A percentile compares a stretch with the other conserved stretches of the same genome.
Conservation (phyloP, 305 asterid genomes). For the Petunia hybrid region DNA sequence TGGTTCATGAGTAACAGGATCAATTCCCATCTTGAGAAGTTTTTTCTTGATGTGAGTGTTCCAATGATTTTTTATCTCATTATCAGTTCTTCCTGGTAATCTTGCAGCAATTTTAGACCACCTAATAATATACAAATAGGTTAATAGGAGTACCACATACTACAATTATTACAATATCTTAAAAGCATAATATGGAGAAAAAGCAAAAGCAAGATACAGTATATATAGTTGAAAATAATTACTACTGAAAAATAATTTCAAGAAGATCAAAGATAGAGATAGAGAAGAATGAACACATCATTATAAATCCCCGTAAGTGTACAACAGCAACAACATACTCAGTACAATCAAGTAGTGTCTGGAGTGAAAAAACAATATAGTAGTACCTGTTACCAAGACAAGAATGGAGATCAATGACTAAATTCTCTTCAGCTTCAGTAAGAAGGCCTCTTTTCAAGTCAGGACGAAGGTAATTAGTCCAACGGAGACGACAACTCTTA, state of each 20-base stretch:
- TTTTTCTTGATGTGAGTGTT: constrained; percentile 91
- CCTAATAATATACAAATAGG: constrained; percentile 38
- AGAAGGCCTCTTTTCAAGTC: constrained; percentile 94
- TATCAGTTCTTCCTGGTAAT: constrained; percentile 90
- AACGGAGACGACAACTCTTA: constrained; percentile 91
- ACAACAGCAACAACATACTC: background rate
- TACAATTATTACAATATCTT: background rate
- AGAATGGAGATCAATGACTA: constrained; percentile 90
- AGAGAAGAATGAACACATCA: no score
- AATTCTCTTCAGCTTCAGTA: constrained; percentile 74
- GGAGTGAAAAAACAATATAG: no score
- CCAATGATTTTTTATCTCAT: constrained; percentile 94
- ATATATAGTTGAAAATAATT: background rate
- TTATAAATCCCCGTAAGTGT: no score
- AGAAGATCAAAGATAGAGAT: no score
- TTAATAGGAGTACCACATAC: background rate
- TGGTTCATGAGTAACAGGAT: constrained; percentile 85
- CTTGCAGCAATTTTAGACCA: constrained; percentile 93
- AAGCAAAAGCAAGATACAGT: background rate
- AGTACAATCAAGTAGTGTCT: no score
- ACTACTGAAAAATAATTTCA: no score
- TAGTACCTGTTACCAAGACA: constrained; percentile 88
- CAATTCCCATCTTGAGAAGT: constrained; percentile 87
- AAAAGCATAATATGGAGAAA: background rate
- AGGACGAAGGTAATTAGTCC: constrained; percentile 96